Percentiles rank a stretch among this genome's conserved stretches.
Conservation (phyloP, 176 grass and related monocot species). For the Tillandsia fasciculata region DNA sequence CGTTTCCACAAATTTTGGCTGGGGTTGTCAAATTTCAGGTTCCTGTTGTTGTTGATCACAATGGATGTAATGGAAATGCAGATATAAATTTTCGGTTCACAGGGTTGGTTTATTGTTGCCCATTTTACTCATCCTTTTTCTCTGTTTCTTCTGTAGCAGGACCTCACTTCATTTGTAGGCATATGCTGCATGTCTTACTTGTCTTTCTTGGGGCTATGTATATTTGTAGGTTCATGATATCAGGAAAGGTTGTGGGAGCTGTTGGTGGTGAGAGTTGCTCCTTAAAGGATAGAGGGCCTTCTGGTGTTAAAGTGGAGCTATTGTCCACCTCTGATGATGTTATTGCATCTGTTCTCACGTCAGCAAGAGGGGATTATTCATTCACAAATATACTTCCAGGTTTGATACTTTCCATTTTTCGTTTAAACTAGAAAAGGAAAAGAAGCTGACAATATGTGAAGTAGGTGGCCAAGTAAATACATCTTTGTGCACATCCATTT, state of each 20-base stretch:
- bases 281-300: conserved; percentile 55
- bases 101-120: conserved; percentile 35
- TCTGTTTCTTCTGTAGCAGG: conserved; percentile 4
- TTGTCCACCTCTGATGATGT: conserved; percentile 50
- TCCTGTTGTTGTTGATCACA: conserved; percentile 52
- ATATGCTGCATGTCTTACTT: not conserved
- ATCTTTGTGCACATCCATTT: too few species aligned
- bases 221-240: conserved; percentile 62
- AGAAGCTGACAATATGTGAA: not conserved
- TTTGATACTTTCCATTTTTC: conserved; percentile 28
- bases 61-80: conserved; percentile 73
- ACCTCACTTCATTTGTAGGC: not conserved
- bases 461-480: not conserved
- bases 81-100: conserved; percentile 98
- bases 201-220: not conserved
- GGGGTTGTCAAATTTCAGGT: conserved; percentile 32
- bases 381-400: conserved; percentile 88
- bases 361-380: conserved; percentile 58
- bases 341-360: conserved; percentile 60
- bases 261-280: conserved; percentile 65
- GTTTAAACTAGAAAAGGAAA: conserved; percentile 1
- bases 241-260: conserved; percentile 59
- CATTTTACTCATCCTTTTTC: not conserved
- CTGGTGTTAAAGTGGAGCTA: conserved; percentile 82
- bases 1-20: not conserved